phyloP scores from a whole-genome alignment of 306 rosid genomes.

The Cajanus cajan region DNA sequence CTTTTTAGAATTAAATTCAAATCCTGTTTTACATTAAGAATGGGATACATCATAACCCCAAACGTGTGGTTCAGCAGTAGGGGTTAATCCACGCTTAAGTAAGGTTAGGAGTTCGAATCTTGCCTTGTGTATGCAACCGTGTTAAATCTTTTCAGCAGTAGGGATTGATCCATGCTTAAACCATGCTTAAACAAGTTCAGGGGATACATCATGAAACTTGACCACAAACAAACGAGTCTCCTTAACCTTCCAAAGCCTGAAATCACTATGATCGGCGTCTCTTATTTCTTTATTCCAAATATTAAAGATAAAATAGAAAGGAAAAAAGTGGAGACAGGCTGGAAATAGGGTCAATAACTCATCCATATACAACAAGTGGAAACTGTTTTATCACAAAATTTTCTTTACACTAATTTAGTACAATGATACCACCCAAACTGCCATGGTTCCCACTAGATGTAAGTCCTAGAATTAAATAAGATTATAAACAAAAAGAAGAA shows the following conservation, averaged over 20 bases:
- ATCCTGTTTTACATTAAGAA: too few relatives aligned
- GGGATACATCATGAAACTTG: too few relatives aligned
- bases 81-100: too few relatives aligned
- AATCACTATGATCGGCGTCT: background rate
- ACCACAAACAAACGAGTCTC: background rate
- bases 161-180: too few relatives aligned
- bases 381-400: conserved; percentile 42
- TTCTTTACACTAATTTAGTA: conserved; percentile 54
- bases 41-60: too few relatives aligned
- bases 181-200: too few relatives aligned
- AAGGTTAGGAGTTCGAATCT: too few relatives aligned
- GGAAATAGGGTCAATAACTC: conserved; percentile 19
- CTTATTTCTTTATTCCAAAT: conserved; percentile 9
- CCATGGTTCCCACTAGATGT: conserved; percentile 36
- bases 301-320: background rate
- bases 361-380: conserved; percentile 31
- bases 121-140: too few relatives aligned
- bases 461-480: conserved; percentile 45
- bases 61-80: too few relatives aligned
- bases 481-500: conserved; percentile 46
- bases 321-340: background rate
- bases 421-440: conserved; percentile 37
- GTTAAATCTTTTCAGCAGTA: too few relatives aligned
- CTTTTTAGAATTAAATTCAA: background rate
- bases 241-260: background rate